Conservation (phyloP, 805 yeast genomes). For the Candida ipomoeae region DNA sequence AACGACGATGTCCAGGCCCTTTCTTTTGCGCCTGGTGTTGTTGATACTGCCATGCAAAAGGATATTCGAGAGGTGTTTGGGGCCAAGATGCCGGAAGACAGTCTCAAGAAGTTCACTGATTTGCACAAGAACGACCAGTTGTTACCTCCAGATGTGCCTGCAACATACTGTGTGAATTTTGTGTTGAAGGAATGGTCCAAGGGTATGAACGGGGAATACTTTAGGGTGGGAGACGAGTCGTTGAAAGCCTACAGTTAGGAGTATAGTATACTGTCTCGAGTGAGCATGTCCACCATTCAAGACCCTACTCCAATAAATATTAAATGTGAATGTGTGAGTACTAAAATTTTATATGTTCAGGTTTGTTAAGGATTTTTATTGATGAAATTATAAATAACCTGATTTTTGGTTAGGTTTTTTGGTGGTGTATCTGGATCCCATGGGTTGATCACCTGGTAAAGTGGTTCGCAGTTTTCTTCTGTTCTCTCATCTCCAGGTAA, state of each 20-base stretch:
- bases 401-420: too few species aligned
- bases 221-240: conserved; percentile 53
- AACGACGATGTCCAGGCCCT: conserved; percentile 55
- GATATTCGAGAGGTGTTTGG: conserved; percentile 68
- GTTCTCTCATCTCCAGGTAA: too few species aligned
- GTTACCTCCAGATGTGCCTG: conserved; percentile 70
- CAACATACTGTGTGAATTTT: conserved; percentile 59
- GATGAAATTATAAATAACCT: too few species aligned
- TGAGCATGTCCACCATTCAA: too few species aligned
- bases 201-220: conserved; percentile 61
- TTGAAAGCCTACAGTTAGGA: conserved; percentile 4
- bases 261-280: too few species aligned
- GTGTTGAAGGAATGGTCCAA: conserved; percentile 56
- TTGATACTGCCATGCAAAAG: conserved; percentile 83
- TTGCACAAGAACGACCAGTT: conserved; percentile 56
- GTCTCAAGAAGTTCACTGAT: conserved; percentile 58
- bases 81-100: conserved; percentile 54
- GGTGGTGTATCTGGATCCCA: too few species aligned
- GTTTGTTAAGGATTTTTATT: too few species aligned
- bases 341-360: too few species aligned
- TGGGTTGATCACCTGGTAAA: too few species aligned
- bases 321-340: too few species aligned
- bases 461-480: not conserved
- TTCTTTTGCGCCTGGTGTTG: conserved; percentile 92
- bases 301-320: too few species aligned